Evolutionary conservation across 148 eudicot genomes (phyloP), one percentile per base, ranked within the genome.

Genomic region (Rhododendron molle): DNA sequence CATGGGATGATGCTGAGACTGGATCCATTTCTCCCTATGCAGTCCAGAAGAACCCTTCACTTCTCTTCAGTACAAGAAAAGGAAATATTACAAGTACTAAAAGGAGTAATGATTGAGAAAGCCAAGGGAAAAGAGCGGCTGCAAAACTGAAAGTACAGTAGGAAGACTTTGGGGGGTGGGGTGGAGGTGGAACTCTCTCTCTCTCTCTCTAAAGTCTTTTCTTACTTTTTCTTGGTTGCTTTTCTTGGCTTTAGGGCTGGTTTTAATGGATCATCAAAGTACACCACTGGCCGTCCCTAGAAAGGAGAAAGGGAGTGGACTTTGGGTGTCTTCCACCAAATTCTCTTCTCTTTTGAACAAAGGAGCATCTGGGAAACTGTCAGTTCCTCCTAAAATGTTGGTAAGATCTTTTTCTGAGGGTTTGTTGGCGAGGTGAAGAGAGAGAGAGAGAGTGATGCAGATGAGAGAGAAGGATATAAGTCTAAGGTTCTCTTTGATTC

Each of bases 1-100:
- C 65, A 32, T 85, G 85, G 23, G 32, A 60, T 16, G 83, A 49
- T 8, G 85, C 80, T 28, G 87, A 46, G 43, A 80, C 82, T 40
- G 85, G 89, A 88, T 88, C 90, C 89, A 88, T 88, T 80, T 40
- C 3, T 20, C 13, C 36, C 15, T 78, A 36, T 38, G 56, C 56
- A 52, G 23, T 20, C 6, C 21, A 85, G 80, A 34, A 36, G 10
- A n/a, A 58, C 9, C 23, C 86, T 21, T 36, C 28, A 79, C 9
- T 67, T 11, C 21, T 54, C 28, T 38, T 69, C 43, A 44, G 21
- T 6, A 7, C 46, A 74, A 34, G n/a, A 1, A 74, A 36, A 36
- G 16, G 18, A 82, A 44, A 60, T 30, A 71, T 71, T 7, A 16
- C 50, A 77, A 77, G 30, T 11, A 34, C 50, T 30, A 71, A 69